Evolutionary conservation across 1,139 yeast genomes (phyloP).

Genomic region (Taphrina wiesneri): DNA sequence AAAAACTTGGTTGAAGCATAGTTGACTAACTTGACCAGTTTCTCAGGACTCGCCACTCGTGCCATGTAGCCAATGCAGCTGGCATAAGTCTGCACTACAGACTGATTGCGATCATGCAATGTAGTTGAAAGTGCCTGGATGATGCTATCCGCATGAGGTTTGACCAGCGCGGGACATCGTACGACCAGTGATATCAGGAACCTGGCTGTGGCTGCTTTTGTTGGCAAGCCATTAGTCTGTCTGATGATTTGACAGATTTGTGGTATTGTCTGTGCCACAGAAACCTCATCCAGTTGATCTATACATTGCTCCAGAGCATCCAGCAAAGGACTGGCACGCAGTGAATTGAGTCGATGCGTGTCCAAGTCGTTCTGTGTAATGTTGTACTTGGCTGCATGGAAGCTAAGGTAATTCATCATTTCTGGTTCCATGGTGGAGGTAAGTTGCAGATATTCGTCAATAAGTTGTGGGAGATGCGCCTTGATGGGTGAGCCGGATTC

Average conservation of each 20-base stretch:
- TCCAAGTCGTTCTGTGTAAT: slow-evolving; percentile 55
- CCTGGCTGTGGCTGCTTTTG: slow-evolving; percentile 84
- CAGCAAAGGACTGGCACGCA: slow-evolving; percentile 85
- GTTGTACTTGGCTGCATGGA: slow-evolving; percentile 87
- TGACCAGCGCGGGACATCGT: slow-evolving; percentile 56
- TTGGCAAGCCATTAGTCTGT: slow-evolving; percentile 78
- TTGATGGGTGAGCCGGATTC: slow-evolving; percentile 61
- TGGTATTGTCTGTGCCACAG: slow-evolving; percentile 57
- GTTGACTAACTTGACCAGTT: slow-evolving; percentile 58
- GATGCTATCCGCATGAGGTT: slow-evolving; percentile 64
- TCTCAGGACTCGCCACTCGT: slow-evolving; percentile 60
- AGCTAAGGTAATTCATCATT: slow-evolving; percentile 75
- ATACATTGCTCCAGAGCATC: slow-evolving; percentile 75
- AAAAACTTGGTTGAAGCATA: slow-evolving; percentile 62
- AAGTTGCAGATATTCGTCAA: slow-evolving; percentile 66
- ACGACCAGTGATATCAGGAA: slow-evolving; percentile 66
- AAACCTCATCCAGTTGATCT: slow-evolving; percentile 56
- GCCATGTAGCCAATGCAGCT: slow-evolving; percentile 77
- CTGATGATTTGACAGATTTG: slow-evolving; percentile 52
- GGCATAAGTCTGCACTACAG: slow-evolving; percentile 76
- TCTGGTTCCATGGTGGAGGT: slow-evolving; percentile 93
- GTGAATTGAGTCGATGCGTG: slow-evolving; percentile 68
- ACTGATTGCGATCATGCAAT: slow-evolving; percentile 67
- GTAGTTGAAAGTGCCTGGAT: slow-evolving; percentile 61
- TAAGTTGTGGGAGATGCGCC: slow-evolving; percentile 67